These are phyloP conservation scores for Saturnispora mendoncae DNA, from an alignment of 805 yeast species.

Conservation along the genomic window DNA sequence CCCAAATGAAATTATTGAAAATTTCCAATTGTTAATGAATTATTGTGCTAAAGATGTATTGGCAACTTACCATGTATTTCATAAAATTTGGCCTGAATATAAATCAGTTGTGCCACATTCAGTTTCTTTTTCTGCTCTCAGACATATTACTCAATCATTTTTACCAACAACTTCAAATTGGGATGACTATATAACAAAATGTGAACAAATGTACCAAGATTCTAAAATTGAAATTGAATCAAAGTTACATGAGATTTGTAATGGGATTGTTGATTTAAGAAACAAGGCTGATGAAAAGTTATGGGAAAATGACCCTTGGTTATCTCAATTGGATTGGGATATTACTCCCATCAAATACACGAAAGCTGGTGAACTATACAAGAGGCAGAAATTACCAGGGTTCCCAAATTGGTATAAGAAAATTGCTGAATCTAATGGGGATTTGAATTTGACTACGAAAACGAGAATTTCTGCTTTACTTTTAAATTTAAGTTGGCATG, in stretches of 20 bases:
- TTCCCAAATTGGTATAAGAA: slow-evolving; percentile 90
- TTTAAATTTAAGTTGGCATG: slow-evolving; percentile 77
- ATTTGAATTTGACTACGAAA: slow-evolving; percentile 54
- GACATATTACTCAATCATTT: slow-evolving; percentile 62
- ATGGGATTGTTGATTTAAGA: slow-evolving; percentile 42
- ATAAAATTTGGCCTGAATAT: slow-evolving; percentile 63
- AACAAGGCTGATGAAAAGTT: slow-evolving; percentile 27
- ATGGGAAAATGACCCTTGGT: slow-evolving; percentile 71
- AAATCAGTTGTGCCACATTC: slow-evolving; percentile 77
- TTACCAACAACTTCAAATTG: slow-evolving; percentile 72
- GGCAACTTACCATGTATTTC: slow-evolving; percentile 63
- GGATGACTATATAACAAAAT: slow-evolving; percentile 57
- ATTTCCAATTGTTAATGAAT: slow-evolving; percentile 52
- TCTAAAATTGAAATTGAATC: slow-evolving; percentile 47
- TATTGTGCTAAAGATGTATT: slow-evolving; percentile 85
- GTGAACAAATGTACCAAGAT: slow-evolving; percentile 60
- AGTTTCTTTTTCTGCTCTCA: slow-evolving; percentile 81
- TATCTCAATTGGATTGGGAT: slow-evolving; percentile 84
- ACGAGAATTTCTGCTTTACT: slow-evolving; percentile 71
- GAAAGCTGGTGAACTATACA: slow-evolving; percentile 59
- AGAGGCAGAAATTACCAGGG: slow-evolving; percentile 77
- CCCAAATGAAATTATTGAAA: slow-evolving; percentile 42
- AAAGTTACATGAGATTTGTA: slow-evolving; percentile 51
- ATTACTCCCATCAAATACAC: slow-evolving; percentile 49
- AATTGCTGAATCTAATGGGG: slow-evolving; percentile 29